Conservation (phyloP, 1,284 basidiomycete genomes). For the Moesziomyces globuligerus region DNA sequence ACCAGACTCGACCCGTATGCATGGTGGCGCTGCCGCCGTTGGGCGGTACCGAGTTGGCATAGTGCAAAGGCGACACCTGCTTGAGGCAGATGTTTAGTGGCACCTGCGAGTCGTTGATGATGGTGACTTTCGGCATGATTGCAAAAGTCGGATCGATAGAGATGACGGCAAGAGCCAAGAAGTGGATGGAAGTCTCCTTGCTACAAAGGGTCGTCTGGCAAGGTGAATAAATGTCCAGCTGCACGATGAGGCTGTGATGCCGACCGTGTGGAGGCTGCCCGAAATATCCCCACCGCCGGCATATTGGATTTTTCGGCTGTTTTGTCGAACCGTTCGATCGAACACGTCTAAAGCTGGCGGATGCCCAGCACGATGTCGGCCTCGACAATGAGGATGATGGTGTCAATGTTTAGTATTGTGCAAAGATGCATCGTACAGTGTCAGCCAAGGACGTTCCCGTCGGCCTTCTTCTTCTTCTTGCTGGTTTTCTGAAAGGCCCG, state of each 20-base stretch:
- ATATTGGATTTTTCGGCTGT: too few species aligned
- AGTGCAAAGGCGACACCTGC: conserved; percentile 59
- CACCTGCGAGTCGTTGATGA: conserved; percentile 59
- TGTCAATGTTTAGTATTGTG: background rate
- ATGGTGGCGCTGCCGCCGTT: conserved; percentile 43
- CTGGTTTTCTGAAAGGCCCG: conserved; percentile 57
- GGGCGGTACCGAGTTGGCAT: conserved; percentile 50
- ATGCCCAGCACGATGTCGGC: too few species aligned
- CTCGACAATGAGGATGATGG: background rate
- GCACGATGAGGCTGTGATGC: background rate
- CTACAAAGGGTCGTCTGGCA: background rate
- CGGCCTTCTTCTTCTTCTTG: conserved; percentile 60
- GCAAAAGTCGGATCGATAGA: background rate
- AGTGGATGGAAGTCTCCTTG: background rate
- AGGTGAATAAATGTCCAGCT: background rate
- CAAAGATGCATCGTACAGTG: background rate
- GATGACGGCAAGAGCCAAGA: conserved; percentile 1
- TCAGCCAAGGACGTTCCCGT: conserved; percentile 53
- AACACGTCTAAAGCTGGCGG: too few species aligned
- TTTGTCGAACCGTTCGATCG: too few species aligned
- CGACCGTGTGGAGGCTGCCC: background rate
- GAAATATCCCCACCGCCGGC: background rate
- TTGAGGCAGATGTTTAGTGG: conserved; percentile 57
- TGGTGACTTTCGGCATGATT: conserved; percentile 50
- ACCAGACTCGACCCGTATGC: conserved; percentile 54